These are phyloP conservation scores for Monosporozyma aquatica DNA, from an alignment of 805 yeast species.

Conservation along the genomic window DNA sequence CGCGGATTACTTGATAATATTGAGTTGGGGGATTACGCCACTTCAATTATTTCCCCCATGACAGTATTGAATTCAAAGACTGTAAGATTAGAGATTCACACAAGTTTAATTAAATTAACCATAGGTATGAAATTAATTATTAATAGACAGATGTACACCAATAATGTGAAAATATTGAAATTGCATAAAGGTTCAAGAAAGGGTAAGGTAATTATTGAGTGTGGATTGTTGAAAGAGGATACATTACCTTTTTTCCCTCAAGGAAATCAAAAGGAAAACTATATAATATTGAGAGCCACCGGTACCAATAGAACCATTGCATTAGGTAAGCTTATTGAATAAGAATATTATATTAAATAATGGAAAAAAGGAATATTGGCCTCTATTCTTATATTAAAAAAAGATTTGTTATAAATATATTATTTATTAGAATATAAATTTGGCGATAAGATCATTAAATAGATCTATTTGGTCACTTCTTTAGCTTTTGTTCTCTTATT, in stretches of 20 bases:
- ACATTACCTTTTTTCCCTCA: not conserved
- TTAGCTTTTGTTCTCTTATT: conserved; percentile 5
- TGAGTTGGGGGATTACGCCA: not conserved
- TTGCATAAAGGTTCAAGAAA: not conserved
- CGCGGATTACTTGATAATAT: not conserved
- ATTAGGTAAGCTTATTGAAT: not conserved
- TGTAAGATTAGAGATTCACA: not conserved
- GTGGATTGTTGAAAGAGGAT: not conserved
- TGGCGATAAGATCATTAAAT: no score
- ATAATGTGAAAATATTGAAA: not conserved
- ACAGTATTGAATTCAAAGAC: not conserved
- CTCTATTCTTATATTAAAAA: no score
- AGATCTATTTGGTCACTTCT: not conserved
- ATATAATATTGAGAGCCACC: not conserved
- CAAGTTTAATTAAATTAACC: not conserved
- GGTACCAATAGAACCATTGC: conserved; percentile 1
- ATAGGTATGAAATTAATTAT: conserved; percentile 1
- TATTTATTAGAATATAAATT: no score
- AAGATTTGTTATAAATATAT: no score
- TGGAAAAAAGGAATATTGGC: no score
- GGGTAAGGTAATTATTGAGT: not conserved
- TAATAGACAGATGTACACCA: not conserved
- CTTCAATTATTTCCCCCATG: not conserved
- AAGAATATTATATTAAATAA: not conserved
- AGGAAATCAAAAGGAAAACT: conserved; percentile 1